These are phyloP conservation scores for Ophiostoma sp. DNA, from an alignment of 2,329 filamentous ascomycete species.

Conservation along the genomic window DNA sequence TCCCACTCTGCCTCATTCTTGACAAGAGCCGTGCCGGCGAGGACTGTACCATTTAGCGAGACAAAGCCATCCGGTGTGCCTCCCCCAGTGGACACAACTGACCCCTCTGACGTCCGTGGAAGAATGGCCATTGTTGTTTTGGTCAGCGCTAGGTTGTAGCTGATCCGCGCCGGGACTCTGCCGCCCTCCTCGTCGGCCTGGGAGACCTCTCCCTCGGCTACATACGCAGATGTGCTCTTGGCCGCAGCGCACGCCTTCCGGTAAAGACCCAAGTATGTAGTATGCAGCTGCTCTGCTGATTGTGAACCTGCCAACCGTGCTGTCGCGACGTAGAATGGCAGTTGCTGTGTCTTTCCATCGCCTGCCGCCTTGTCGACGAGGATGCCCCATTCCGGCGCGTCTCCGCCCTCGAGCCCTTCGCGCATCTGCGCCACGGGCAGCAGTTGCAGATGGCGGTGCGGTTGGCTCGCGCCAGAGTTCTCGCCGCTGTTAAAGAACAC, in stretches of 20 bases:
- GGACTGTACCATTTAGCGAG: constrained; percentile 56
- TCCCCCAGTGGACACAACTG: constrained; percentile 25
- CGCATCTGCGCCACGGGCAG: constrained; percentile 60
- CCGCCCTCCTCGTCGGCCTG: constrained; percentile 26
- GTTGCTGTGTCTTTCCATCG: neutral
- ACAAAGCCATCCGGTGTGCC: constrained; percentile 36
- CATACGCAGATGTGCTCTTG: constrained; percentile 20
- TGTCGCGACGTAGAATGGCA: constrained; percentile 22
- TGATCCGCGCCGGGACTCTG: constrained; percentile 47
- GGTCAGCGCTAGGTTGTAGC: constrained; percentile 61
- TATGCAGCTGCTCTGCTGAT: constrained; percentile 34
- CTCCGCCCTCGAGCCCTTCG: constrained; percentile 40
- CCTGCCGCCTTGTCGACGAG: constrained; percentile 37
- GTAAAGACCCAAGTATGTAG: constrained; percentile 46
- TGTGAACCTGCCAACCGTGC: constrained; percentile 9
- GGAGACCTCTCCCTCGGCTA: neutral
- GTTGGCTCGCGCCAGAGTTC: constrained; percentile 64
- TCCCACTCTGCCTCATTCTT: constrained; percentile 56
- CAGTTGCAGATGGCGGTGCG: constrained; percentile 68
- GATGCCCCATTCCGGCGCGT: constrained; percentile 42
- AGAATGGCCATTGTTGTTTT: constrained; percentile 47
- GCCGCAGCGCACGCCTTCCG: constrained; percentile 40
- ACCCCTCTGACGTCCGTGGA: constrained; percentile 50
- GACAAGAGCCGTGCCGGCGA: constrained; percentile 59
- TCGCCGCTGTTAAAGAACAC: constrained; percentile 66